Base-by-base conservation (phyloP, 768 basidiomycete genomes). In the Trametes villosa region DNA sequence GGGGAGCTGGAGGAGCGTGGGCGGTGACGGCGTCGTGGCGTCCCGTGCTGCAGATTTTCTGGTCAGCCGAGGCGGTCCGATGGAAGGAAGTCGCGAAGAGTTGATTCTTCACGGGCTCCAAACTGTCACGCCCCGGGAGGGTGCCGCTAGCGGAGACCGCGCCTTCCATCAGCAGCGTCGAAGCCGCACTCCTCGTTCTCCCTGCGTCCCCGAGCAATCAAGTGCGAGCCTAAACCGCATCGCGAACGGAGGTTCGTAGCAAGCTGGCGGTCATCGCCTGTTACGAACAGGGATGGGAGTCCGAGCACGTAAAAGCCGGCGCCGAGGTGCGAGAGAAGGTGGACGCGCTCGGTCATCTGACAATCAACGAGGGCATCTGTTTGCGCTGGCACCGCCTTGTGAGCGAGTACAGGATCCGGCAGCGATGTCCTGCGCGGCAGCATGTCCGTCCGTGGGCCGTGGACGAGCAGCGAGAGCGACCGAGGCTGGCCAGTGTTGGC, bases 261-360 rank as follows among this genome's bases (percentile, higher is more conserved):
- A 17, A 26, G 4, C 22, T 20, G 30, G 53, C 15, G 34, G 51
- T 18, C 17, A 18, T 20, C 26, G 41, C 12, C 20, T 40, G 55
- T 48, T 57, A 57, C 48, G 55, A 57, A 26, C n/a, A 47, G 33
- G 46, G 45, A 44, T 31, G 53, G 30, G 41, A 17, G 53, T 42
- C 33, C 53, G 30, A 17, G 46, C 46, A 57, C 55, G 55, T 57
- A 31, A 49, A 41, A 18, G 20, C 13, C 7, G 20, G 36, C 34
- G 38, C 29, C 20, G 36, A 42, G 56, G n/a, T n/a, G n/a, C 30
- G 47, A 15, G 30, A 20, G 26, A 31, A 24, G 38, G 36, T 27
- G 22, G 40, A n/a, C 11, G 53, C n/a, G 15, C 18, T 13, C 26
- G 40, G 56, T 49, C 56, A 49, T 57, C 56, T 57, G 56, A 57